A percentile compares a stretch with the other conserved stretches of the same genome.
phyloP scores from a whole-genome alignment of 441 rosid genomes.

The Bruguiera hainesii region DNA sequence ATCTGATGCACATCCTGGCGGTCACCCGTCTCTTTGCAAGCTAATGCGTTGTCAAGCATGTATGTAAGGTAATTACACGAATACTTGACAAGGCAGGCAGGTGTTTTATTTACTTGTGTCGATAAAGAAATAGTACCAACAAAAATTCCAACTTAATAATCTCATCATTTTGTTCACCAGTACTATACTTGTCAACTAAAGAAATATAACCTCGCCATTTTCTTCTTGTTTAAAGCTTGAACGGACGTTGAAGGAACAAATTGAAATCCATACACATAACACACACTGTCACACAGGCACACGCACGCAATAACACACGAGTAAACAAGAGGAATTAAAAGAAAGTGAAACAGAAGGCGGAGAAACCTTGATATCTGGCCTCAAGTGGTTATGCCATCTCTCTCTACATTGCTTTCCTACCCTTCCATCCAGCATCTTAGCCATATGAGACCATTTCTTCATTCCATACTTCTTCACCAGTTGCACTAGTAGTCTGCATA shows the following conservation, averaged over 20 bases:
- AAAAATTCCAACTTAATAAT: not conserved
- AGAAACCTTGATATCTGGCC: conserved; percentile 71
- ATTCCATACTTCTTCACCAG: conserved; percentile 50
- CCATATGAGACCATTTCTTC: conserved; percentile 67
- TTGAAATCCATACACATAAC: not conserved
- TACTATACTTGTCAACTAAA: not conserved
- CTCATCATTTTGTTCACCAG: not conserved
- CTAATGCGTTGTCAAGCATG: conserved; percentile 16
- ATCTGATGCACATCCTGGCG: too few species aligned
- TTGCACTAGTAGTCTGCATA: conserved; percentile 38
- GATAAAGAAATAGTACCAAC: conserved; percentile 7
- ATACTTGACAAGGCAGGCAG: not conserved
- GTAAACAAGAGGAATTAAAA: not conserved
- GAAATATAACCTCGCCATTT: too few species aligned
- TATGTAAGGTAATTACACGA: conserved; percentile 10
- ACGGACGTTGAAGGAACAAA: not conserved
- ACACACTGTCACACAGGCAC: too few species aligned
- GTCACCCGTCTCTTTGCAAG: conserved; percentile 19
- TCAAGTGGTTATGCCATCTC: conserved; percentile 86
- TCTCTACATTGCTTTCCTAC: conserved; percentile 88
- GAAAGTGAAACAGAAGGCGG: not conserved
- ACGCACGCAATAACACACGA: not conserved
- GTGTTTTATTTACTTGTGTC: conserved; percentile 1
- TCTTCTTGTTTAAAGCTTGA: not conserved
- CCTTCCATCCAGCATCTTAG: conserved; percentile 54